These are phyloP conservation scores for Alternaria viburni DNA, from an alignment of 2,329 filamentous ascomycete species.

Conservation along the genomic window DNA sequence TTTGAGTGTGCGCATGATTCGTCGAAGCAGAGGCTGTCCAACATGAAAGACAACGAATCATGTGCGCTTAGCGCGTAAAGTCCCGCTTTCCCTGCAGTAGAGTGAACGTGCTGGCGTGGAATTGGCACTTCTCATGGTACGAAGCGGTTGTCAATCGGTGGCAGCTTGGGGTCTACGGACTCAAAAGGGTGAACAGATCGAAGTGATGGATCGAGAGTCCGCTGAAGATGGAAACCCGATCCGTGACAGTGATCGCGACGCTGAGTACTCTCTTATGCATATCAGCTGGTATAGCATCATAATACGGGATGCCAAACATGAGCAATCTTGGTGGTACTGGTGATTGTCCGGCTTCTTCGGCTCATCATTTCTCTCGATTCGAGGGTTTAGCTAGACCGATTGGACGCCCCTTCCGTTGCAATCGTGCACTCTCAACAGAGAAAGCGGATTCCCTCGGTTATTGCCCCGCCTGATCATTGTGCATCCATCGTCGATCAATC, in stretches of 20 bases:
- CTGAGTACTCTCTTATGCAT: background rate
- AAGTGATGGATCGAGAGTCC: background rate
- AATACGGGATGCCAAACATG: background rate
- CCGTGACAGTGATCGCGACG: background rate
- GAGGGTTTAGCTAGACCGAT: background rate
- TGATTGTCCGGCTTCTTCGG: background rate
- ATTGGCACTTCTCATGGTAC: background rate
- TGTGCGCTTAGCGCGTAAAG: background rate
- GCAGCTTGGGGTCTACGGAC: background rate
- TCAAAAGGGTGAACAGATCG: background rate
- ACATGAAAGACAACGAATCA: background rate
- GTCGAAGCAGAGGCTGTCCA: background rate
- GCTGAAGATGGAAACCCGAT: background rate
- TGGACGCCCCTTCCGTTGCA: background rate
- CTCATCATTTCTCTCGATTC: background rate
- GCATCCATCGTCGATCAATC: background rate
- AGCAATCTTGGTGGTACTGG: background rate
- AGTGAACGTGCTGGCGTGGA: background rate
- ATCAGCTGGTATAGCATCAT: background rate
- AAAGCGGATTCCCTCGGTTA: background rate
- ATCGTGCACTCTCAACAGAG: background rate
- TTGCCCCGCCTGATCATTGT: background rate
- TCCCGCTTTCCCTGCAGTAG: background rate
- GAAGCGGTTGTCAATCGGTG: background rate
- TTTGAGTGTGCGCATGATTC: background rate